Conservation (phyloP, 768 basidiomycete genomes). For the Filobasidium wieringae region DNA sequence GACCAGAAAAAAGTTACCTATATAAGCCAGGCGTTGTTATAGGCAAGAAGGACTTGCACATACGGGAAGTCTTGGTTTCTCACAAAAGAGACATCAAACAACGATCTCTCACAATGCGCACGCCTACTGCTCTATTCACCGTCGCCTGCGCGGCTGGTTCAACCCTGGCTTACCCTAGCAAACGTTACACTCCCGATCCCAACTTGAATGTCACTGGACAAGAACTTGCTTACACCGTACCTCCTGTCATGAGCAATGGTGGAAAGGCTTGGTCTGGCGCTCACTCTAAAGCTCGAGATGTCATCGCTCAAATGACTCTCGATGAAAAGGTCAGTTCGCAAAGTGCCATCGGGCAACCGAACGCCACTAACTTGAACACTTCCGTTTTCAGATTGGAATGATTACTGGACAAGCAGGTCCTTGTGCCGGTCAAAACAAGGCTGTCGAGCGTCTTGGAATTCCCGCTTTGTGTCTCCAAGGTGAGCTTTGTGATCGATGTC, state of each 20-base stretch:
- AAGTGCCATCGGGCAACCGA: neutral
- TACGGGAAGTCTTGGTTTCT: neutral
- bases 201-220: neutral
- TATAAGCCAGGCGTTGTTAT: neutral
- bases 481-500: neutral
- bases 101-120: neutral
- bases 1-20: no score
- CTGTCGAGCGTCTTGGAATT: slow-evolving; percentile 29
- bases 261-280: slow-evolving; percentile 24
- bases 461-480: slow-evolving; percentile 8
- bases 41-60: no score
- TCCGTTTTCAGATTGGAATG: neutral
- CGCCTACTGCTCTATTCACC: neutral
- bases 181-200: neutral
- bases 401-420: slow-evolving; percentile 30
- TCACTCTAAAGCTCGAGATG: slow-evolving; percentile 7
- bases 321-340: slow-evolving; percentile 33
- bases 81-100: neutral
- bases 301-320: slow-evolving; percentile 26
- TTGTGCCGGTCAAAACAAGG: slow-evolving; percentile 31
- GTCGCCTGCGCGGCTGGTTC: neutral
- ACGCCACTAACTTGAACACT: neutral
- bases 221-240: slow-evolving; percentile 6
- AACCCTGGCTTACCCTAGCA: neutral
- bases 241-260: slow-evolving; percentile 13